phyloP scores from a whole-genome alignment of 148 eudicot species.

The Pharnaceum exiguum region DNA sequence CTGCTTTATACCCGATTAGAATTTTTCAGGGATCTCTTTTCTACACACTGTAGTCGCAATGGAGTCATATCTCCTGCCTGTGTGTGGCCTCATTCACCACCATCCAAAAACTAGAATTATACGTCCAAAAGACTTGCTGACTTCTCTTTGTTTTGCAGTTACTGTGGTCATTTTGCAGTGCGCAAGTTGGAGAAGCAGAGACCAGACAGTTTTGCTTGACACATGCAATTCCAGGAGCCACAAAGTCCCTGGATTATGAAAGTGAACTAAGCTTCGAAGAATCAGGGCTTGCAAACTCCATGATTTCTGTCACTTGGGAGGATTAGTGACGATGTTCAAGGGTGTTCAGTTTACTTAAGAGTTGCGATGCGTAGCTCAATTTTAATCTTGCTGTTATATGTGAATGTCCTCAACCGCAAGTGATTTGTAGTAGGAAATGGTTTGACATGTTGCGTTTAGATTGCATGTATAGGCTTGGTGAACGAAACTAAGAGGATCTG shows the following conservation, averaged over 20 bases:
- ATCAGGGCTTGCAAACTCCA: conserved; percentile 86
- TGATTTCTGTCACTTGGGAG: conserved; percentile 84
- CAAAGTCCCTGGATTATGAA: conserved; percentile 56
- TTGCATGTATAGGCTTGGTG: too few species aligned
- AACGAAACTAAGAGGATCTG: too few species aligned
- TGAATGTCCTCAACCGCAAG: too few species aligned
- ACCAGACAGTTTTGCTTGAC: conserved; percentile 49
- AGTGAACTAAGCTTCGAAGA: conserved; percentile 53
- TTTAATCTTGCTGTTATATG: too few species aligned
- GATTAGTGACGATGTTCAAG: conserved; percentile 11
- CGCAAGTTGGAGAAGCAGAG: conserved; percentile 59
- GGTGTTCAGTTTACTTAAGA: too few species aligned
- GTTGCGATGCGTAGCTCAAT: too few species aligned
- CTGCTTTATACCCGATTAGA: too few species aligned
- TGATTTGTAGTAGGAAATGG: too few species aligned
- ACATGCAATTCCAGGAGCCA: conserved; percentile 81
- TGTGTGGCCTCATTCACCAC: not conserved
- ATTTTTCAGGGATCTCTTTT: too few species aligned
- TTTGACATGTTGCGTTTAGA: too few species aligned
- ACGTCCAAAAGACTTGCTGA: not conserved
- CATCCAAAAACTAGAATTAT: not conserved
- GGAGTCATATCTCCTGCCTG: not conserved
- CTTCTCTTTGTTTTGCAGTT: conserved; percentile 37
- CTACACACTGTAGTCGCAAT: too few species aligned
- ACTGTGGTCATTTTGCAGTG: conserved; percentile 85